Evolutionary conservation across 2,329 filamentous ascomycete genomes (phyloP).

Genomic region (Ophioceras dolichostomum): DNA sequence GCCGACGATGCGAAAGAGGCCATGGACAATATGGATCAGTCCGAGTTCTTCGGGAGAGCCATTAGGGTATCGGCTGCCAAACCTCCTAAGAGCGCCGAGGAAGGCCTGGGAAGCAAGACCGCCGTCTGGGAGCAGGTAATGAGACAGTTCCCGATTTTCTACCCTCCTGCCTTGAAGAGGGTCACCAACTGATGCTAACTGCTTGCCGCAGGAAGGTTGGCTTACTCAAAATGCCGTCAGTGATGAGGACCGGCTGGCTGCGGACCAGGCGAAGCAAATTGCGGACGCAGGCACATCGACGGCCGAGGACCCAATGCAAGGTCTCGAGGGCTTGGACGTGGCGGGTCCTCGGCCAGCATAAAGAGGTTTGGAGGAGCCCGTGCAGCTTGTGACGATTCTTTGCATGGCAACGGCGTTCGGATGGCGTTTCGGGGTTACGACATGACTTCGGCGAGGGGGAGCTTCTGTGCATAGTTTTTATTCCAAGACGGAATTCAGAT

Average conservation of each 20-base stretch:
- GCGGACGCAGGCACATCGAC: slow-evolving; percentile 28
- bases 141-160: not conserved
- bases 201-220: slow-evolving; percentile 66
- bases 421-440: slow-evolving; percentile 7
- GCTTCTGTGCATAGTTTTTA: too few relatives aligned
- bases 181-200: slow-evolving; percentile 6
- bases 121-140: slow-evolving; percentile 95
- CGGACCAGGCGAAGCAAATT: slow-evolving; percentile 38
- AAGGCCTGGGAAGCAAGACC: slow-evolving; percentile 83
- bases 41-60: slow-evolving; percentile 83
- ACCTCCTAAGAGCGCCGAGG: slow-evolving; percentile 75
- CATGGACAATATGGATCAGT: slow-evolving; percentile 98
- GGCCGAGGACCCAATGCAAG: slow-evolving; percentile 85
- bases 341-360: slow-evolving; percentile 76
- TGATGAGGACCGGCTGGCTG: slow-evolving; percentile 60
- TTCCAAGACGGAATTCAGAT: too few relatives aligned
- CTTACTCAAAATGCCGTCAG: slow-evolving; percentile 76
- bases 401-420: slow-evolving; percentile 35
- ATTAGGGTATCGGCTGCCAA: slow-evolving; percentile 91
- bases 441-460: too few relatives aligned
- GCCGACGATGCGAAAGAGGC: slow-evolving; percentile 81
- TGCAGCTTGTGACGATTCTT: not conserved
- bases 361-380: slow-evolving; percentile 9
- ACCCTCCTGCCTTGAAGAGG: not conserved
- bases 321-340: slow-evolving; percentile 83